A percentile compares a stretch with the other conserved stretches of the same genome.
Evolutionary conservation across 202 grass and related monocot genomes (phyloP).

Genomic region (Sporobolus alterniflorus): DNA sequence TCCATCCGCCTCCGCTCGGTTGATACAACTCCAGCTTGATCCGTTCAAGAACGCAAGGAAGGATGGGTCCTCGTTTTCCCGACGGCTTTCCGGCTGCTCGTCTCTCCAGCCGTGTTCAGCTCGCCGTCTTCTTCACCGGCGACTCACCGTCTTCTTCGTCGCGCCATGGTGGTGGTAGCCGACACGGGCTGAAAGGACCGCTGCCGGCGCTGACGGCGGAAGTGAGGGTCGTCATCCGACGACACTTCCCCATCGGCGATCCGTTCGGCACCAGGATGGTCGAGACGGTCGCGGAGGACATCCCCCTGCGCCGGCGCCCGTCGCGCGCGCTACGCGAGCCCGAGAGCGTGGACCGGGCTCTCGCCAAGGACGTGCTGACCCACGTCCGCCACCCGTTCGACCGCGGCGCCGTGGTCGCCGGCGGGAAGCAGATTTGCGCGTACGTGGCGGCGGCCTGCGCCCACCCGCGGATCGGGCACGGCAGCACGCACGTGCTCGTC

Average conservation of each 20-base stretch:
- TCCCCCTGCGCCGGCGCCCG: conserved; percentile 4
- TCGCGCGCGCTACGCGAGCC: neutral
- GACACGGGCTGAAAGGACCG: neutral
- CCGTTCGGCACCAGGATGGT: neutral
- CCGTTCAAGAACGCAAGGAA: neutral
- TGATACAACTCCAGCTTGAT: neutral
- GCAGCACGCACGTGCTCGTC: neutral
- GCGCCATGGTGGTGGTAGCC: no score
- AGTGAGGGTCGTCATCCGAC: conserved; percentile 7
- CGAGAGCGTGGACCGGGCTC: neutral
- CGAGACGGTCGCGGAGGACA: conserved; percentile 26
- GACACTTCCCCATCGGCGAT: neutral
- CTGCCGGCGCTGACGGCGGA: neutral
- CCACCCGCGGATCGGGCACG: neutral
- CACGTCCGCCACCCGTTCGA: conserved; percentile 27
- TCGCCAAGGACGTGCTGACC: conserved; percentile 2
- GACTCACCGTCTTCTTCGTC: no score
- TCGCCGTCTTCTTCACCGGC: conserved; percentile 14
- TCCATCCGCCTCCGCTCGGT: neutral
- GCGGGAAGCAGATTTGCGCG: neutral
- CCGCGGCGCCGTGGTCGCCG: neutral
- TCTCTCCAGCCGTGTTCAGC: neutral
- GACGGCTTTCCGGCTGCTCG: neutral
- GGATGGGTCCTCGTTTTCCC: neutral
- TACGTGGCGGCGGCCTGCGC: conserved; percentile 15